Percentiles rank a stretch among this genome's conserved stretches.
These are phyloP conservation scores for Physaria fendleri DNA, from an alignment of 345 rosid genomes.

Conservation along the genomic window DNA sequence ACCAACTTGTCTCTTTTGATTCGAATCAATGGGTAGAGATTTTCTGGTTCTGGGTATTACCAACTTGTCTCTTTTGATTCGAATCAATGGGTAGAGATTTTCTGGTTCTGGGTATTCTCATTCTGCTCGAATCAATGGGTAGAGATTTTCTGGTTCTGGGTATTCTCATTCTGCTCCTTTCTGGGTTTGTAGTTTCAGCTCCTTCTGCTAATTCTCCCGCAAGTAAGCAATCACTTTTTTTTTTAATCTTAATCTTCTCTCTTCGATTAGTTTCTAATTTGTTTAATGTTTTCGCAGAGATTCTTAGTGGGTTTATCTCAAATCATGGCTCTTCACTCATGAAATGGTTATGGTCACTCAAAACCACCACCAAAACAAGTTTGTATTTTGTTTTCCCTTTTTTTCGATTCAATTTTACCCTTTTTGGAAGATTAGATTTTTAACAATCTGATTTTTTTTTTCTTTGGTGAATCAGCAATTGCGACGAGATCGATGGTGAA, in stretches of 20 bases:
- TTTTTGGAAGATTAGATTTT: conserved; percentile 11
- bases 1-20: background rate
- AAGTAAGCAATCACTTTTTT: conserved; percentile 43
- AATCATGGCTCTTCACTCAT: conserved; percentile 57
- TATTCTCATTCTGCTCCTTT: conserved; percentile 42
- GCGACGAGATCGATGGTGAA: conserved; percentile 87
- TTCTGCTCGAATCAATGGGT: too few relatives aligned
- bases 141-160: too few relatives aligned
- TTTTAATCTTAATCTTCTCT: background rate
- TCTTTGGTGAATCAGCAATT: conserved; percentile 48
- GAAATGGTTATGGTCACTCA: conserved; percentile 96
- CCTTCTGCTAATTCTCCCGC: conserved; percentile 70
- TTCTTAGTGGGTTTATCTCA: conserved; percentile 66
- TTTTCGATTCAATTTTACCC: too few relatives aligned
- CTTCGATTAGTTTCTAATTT: background rate
- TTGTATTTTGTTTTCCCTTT: too few relatives aligned
- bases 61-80: background rate
- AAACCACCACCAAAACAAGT: conserved; percentile 87
- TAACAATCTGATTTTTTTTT: conserved; percentile 8
- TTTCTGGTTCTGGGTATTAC: too few relatives aligned
- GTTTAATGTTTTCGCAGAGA: conserved; percentile 47
- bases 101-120: too few relatives aligned
- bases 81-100: too few relatives aligned
- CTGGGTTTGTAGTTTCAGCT: conserved; percentile 54
- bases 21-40: too few relatives aligned